Base-by-base conservation (phyloP, 2,329 filamentous ascomycete genomes). In the Amphichorda felina region DNA sequence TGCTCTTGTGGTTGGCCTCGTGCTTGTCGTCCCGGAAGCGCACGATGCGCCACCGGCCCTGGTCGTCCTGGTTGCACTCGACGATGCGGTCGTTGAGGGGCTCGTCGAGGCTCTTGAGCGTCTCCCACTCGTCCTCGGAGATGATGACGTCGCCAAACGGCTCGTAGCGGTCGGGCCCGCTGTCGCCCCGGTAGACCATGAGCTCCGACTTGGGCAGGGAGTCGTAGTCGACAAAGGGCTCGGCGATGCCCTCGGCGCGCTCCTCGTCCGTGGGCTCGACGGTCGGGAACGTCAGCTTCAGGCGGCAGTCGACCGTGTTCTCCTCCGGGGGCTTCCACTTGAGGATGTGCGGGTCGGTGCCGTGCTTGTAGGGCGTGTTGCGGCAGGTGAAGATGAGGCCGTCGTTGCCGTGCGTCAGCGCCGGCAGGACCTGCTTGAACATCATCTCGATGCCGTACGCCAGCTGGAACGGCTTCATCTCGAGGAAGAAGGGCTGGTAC, bases 321-420 rank as follows among this genome's bases (percentile, higher is more conserved):
- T 98, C 91, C 44, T 84, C 70, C 4, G 86, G 85, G 1, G 89
- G 87, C 60, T 98, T 98, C 91, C 91, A 98, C 58, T 98, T 98
- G 27, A 98, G 66, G 43, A 95, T 98, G 55, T 94, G 81, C 34
- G 75, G 75, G 57, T 98, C 91, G 10, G 91, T 98, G 45, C 91
- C 91, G 45, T 82, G 80, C 47, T 80, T 79, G 63, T 98, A 98
- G 8, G 80, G 72, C 14, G 84, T 86, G 47, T 77, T 81, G 43
- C 84, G 78, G 61, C 89, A 94, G n/a, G 91, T 96, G 60, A 96
- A 98, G 51, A 98, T 94, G 32, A 98, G 71, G 5, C 91, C 91
- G 55, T 98, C 91, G 55, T 95, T 96, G 42, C 89, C 88, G 54
- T 98, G 91, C 45, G 79, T 81, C 25, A 98, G 72, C 29, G 70